Evolutionary conservation across 768 basidiomycete species (phyloP).

Genomic region (Lactarius indigo): DNA sequence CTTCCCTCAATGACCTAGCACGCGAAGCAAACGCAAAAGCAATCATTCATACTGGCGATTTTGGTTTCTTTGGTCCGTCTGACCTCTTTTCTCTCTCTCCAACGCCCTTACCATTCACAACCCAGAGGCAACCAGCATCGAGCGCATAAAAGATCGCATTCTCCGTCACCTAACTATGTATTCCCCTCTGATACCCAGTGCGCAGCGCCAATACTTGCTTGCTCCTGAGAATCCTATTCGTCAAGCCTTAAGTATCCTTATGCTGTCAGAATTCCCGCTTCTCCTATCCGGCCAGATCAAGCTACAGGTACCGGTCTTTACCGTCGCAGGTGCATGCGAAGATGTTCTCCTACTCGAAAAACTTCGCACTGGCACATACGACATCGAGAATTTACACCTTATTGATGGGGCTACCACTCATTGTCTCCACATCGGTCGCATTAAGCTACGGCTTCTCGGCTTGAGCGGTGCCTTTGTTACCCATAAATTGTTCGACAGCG

Average conservation of each 20-base stretch:
- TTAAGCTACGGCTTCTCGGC: conserved; percentile 92
- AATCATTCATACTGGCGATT: conserved; percentile 97
- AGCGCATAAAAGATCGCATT: conserved; percentile 91
- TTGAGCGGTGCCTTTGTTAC: conserved; percentile 92
- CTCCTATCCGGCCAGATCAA: conserved; percentile 88
- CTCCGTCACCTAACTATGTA: conserved; percentile 95
- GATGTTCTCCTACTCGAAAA: conserved; percentile 92
- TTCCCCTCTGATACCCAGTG: conserved; percentile 85
- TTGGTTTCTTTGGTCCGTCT: conserved; percentile 89
- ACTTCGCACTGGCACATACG: conserved; percentile 77
- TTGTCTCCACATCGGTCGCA: conserved; percentile 84
- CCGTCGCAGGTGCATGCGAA: conserved; percentile 97
- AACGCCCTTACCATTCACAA: conserved; percentile 25
- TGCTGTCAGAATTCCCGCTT: conserved; percentile 91
- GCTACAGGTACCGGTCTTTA: conserved; percentile 89
- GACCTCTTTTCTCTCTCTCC: not conserved
- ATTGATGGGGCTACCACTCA: conserved; percentile 96
- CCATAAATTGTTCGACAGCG: conserved; percentile 94
- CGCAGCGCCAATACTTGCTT: conserved; percentile 76
- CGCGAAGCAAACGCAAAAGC: conserved; percentile 85
- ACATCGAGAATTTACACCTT: conserved; percentile 86
- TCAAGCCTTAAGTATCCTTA: conserved; percentile 65
- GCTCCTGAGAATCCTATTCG: conserved; percentile 74
- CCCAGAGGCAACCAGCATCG: conserved; percentile 72
- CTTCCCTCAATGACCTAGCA: conserved; percentile 86